Evolutionary conservation across 2,329 filamentous ascomycete species (phyloP).

Genomic region (Xylaria sp.): DNA sequence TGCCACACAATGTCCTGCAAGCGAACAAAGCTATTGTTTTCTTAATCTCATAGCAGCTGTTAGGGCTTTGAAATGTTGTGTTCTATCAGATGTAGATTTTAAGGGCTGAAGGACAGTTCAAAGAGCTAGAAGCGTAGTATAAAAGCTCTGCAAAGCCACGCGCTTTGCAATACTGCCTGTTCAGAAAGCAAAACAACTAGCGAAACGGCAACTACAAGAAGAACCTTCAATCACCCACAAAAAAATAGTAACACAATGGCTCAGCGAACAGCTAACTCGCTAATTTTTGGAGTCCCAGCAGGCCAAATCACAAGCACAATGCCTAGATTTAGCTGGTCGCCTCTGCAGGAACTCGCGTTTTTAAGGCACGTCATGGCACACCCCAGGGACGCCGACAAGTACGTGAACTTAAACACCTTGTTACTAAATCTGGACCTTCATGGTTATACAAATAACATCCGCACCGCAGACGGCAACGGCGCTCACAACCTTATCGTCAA

Average conservation of each 20-base stretch:
- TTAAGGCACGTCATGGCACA: not conserved
- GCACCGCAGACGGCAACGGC: not conserved
- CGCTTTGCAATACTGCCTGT: not conserved
- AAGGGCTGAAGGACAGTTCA: not conserved
- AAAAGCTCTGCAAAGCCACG: not conserved
- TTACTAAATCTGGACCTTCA: constrained; percentile 2
- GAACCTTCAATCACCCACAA: not conserved
- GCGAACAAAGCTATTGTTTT: constrained; percentile 7
- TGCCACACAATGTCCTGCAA: not conserved
- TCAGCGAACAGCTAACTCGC: constrained; percentile 2
- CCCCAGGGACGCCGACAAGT: not conserved
- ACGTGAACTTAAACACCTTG: not conserved
- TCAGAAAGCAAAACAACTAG: too few relatives aligned
- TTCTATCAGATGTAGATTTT: not conserved
- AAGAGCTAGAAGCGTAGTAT: not conserved
- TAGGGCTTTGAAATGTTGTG: not conserved
- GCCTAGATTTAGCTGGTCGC: not conserved
- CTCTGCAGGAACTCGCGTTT: not conserved
- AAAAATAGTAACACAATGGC: constrained; percentile 2
- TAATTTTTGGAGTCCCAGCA: not conserved
- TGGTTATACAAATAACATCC: constrained; percentile 5
- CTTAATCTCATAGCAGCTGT: not conserved
- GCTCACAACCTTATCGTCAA: not conserved
- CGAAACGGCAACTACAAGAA: too few relatives aligned
- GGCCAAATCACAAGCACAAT: fast-evolving